phyloP scores from a whole-genome alignment of 331 rosid species.

The Malus hybrid region DNA sequence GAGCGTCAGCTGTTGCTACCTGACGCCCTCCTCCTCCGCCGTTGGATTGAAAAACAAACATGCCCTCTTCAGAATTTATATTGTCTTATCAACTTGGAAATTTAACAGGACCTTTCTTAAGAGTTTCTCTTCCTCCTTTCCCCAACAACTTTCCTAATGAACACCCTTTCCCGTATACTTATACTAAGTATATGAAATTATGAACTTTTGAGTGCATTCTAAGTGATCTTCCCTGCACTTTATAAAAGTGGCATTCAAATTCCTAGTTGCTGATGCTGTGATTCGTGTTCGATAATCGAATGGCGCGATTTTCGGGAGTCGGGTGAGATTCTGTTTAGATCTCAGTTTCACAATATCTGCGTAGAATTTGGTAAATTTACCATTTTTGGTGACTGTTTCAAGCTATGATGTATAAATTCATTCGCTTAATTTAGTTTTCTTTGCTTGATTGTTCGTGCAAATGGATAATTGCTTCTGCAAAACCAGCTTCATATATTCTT shows the following conservation, averaged over 20 bases:
- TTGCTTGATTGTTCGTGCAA: neutral
- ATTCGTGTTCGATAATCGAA: conserved; percentile 25
- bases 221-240: conserved; percentile 29
- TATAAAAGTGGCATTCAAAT: conserved; percentile 15
- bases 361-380: conserved; percentile 19
- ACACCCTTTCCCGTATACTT: conserved; percentile 14
- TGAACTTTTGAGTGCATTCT: conserved; percentile 28
- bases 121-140: conserved; percentile 15
- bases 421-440: neutral
- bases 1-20: too few species aligned
- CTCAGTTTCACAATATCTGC: conserved; percentile 24
- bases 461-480: conserved; percentile 3
- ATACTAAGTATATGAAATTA: conserved; percentile 11
- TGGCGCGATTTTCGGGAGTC: conserved; percentile 10
- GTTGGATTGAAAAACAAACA: conserved; percentile 32
- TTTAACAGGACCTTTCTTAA: conserved; percentile 11
- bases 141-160: conserved; percentile 2
- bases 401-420: neutral
- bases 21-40: too few species aligned
- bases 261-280: conserved; percentile 31
- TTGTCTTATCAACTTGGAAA: conserved; percentile 1
- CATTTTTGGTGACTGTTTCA: neutral
- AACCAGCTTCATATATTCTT: conserved; percentile 8
- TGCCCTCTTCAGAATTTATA: conserved; percentile 9
- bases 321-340: conserved; percentile 19